Evolutionary conservation across 768 basidiomycete species (phyloP), one percentile per base, ranked within the genome.

Genomic region (Calocybe cyanea): DNA sequence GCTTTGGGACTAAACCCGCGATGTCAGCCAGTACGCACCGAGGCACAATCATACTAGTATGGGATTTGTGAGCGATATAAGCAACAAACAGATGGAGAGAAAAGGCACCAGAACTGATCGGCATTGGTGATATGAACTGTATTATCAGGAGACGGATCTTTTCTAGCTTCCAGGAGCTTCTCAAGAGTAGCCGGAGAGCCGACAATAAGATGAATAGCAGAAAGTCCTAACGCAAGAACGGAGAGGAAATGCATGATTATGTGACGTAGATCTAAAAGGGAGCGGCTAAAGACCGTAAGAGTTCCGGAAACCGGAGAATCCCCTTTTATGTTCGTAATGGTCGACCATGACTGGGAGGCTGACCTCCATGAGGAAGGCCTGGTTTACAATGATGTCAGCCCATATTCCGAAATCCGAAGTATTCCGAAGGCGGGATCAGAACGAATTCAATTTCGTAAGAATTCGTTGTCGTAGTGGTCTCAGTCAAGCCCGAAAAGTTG

Each of bases 51-150:
- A 76, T 72, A 47, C 74, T 73, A 37, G 6, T 32, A 7, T 1
- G 10, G 13, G 8, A 14, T 31, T 36, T 33, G 11, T 14, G 36
- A 7, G 32, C 28, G 17, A 17, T 11, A 14, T 18, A 13, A 18
- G n/a, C 2, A 2, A 9, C 24, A n/a, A n/a, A 6, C 28, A 25
- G 2, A 31, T 3, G 19, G 18, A 2, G 41, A 21, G 15, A 28
- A 14, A 34, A 4, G 54, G 6, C 48, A 79, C 76, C 77, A 80
- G 55, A 67, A 75, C 10, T 53, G 61, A 20, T 65, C 58, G 2
- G 65, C 60, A 50, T 69, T 63, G 2, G 69, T 75, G 21, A 80
- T 64, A 49, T 65, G 71, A 48, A 80, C 78, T 45, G 73, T 75
- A 51, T 80, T 80, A 51, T 77, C 76, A 5, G 11, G n/a, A n/a